Base-by-base conservation (phyloP, 2,329 filamentous ascomycete species). In the Neofusicoccum cordaticola region DNA sequence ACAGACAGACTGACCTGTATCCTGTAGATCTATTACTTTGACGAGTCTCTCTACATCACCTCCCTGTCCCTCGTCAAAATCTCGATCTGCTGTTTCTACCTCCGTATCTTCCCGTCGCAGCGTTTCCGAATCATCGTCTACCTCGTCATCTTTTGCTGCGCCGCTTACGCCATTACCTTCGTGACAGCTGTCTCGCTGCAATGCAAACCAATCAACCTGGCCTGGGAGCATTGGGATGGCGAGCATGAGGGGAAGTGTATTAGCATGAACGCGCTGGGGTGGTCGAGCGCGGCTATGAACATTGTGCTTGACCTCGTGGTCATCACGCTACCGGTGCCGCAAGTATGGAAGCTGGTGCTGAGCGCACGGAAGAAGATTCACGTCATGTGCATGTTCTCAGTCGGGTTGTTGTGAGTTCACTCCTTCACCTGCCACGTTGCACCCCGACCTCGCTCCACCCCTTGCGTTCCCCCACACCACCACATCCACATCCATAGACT, bases 321-420 rank as follows among this genome's bases (percentile, higher is more conserved):
- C 42, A 73, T 79, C 9, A 53, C 67, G 2, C 61, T 78, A 3
- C 77, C 76, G 1, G 62, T 78, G 61, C 68, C 66, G 15, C 68
- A 75, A 31, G 64, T 78, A 13, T 71, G 65, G 35, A 70, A 70
- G 31, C 67, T 78, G 5, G 67, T 70, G 6, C 71, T 78, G 66
- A 68, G 66, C 39, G 62, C 68, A 1, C 67, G 68, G n/a, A 73
- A 71, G 58, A 77, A 75, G 56, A 62, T 72, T 5, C 70, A 72
- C 27, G 68, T 79, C 62, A 72, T 78, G 71, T 62, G 75, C 52
- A 77, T 79, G 75, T 78, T 78, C 61, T 65, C 71, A 2, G 68
- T 75, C 13, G 76, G 76, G 35, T 69, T 75, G 39, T 75, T 80
- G 79, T 81, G 72, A 69, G 77, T 22, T 12, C 22, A 8, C 41